A percentile compares a stretch with the other conserved stretches of the same genome.
phyloP scores from a whole-genome alignment of 129 eudicot species.

The Artemisia annua region DNA sequence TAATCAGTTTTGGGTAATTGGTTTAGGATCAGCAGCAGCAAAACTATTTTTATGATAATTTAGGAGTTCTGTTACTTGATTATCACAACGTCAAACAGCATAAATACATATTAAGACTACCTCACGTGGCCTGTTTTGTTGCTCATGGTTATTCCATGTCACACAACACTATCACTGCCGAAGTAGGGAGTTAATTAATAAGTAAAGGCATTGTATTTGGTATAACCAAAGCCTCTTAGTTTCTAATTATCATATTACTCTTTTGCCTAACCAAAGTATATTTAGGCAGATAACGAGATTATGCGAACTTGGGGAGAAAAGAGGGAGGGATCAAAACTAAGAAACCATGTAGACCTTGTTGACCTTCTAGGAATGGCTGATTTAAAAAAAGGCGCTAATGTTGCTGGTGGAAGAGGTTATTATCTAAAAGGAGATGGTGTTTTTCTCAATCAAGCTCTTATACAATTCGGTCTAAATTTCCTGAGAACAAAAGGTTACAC shows the following conservation, averaged over 20 bases:
- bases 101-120: too few species aligned
- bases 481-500: constrained; percentile 54
- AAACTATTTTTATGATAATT: too few species aligned
- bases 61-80: too few species aligned
- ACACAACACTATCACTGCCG: too few species aligned
- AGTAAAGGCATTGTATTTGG: too few species aligned
- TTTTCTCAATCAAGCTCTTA: constrained; percentile 69
- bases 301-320: constrained; percentile 68
- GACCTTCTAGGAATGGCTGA: constrained; percentile 80
- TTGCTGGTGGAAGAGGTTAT: constrained; percentile 77
- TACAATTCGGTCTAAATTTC: constrained; percentile 61
- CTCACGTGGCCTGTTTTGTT: too few species aligned
- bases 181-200: too few species aligned
- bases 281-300: constrained; percentile 61
- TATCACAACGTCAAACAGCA: too few species aligned
- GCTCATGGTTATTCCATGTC: too few species aligned
- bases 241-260: not conserved
- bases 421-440: constrained; percentile 76
- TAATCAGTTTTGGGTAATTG: too few species aligned
- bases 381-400: constrained; percentile 55
- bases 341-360: constrained; percentile 76
- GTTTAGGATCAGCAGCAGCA: too few species aligned
- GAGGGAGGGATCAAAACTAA: constrained; percentile 50
- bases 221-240: not conserved
- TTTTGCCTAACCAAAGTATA: constrained; percentile 10